Evolutionary conservation across 257 asterid species (phyloP).

Genomic region (Cynanchum wilfordii): DNA sequence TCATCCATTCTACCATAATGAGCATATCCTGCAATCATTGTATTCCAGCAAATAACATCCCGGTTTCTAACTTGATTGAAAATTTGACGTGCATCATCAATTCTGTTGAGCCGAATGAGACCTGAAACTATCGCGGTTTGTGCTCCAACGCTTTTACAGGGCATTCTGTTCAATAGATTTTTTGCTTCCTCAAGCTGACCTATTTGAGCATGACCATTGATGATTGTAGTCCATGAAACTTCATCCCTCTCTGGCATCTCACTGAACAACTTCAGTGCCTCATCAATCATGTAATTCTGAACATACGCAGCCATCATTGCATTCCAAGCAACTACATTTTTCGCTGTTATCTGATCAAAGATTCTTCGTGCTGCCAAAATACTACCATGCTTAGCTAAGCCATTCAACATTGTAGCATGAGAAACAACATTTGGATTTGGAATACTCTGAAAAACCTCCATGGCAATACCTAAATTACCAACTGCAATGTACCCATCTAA

Average conservation of each 20-base stretch:
- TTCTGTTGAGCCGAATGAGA: slow-evolving; percentile 21
- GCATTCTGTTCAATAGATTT: slow-evolving; percentile 27
- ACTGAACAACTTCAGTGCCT: slow-evolving; percentile 24
- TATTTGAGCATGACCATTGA: slow-evolving; percentile 25
- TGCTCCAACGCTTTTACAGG: slow-evolving; percentile 27
- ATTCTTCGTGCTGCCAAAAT: slow-evolving; percentile 24
- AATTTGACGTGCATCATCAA: slow-evolving; percentile 28
- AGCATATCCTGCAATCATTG: slow-evolving; percentile 35
- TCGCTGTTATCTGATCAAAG: slow-evolving; percentile 27
- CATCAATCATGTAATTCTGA: slow-evolving; percentile 24
- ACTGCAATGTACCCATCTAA: slow-evolving; percentile 27
- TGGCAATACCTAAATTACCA: slow-evolving; percentile 29
- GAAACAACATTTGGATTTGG: slow-evolving; percentile 30
- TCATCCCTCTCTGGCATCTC: slow-evolving; percentile 31
- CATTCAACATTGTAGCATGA: slow-evolving; percentile 35
- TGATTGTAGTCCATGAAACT: slow-evolving; percentile 33
- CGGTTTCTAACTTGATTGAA: slow-evolving; percentile 25
- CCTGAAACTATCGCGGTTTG: slow-evolving; percentile 37
- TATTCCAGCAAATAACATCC: slow-evolving; percentile 39
- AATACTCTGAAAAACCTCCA: slow-evolving; percentile 24
- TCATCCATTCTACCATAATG: slow-evolving; percentile 29
- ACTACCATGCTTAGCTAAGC: slow-evolving; percentile 26
- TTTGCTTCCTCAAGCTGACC: slow-evolving; percentile 33
- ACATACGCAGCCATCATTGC: slow-evolving; percentile 39
- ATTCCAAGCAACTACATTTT: slow-evolving; percentile 35